Evolutionary conservation across 140 eudicot species (phyloP).

Genomic region (Ambrosia hybrid): DNA sequence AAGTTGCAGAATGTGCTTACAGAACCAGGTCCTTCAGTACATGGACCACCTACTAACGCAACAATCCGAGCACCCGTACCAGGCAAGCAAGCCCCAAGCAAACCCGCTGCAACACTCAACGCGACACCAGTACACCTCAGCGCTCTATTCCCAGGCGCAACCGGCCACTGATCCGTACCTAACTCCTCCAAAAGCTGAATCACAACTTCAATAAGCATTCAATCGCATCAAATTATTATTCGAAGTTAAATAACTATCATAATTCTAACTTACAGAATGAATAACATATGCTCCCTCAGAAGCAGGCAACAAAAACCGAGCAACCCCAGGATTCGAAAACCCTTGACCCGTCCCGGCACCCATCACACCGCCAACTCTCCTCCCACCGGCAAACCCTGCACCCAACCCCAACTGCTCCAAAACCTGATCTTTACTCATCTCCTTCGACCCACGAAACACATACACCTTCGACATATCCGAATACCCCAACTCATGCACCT

Average conservation of each 20-base stretch:
- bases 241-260: too few species aligned
- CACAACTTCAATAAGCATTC: constrained; percentile 12
- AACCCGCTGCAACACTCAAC: constrained; percentile 82
- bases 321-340: constrained; percentile 47
- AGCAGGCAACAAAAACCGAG: constrained; percentile 81
- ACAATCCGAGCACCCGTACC: constrained; percentile 80
- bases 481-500: constrained; percentile 89
- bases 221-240: constrained; percentile 1
- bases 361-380: constrained; percentile 25
- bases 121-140: constrained; percentile 94
- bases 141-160: constrained; percentile 77
- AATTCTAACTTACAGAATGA: constrained; percentile 66
- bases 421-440: constrained; percentile 76
- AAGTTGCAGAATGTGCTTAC: constrained; percentile 41
- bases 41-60: constrained; percentile 94
- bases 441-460: constrained; percentile 79
- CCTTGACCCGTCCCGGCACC: constrained; percentile 43
- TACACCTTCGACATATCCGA: constrained; percentile 84
- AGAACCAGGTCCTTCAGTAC: constrained; percentile 96
- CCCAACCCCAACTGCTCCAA: constrained; percentile 80
- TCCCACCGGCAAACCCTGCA: constrained; percentile 40
- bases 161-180: constrained; percentile 87
- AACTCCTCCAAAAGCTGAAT: constrained; percentile 83
- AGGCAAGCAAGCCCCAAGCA: constrained; percentile 77
- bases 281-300: constrained; percentile 86